phyloP scores from a whole-genome alignment of 257 asterid species.

The Scutellaria galericulata region DNA sequence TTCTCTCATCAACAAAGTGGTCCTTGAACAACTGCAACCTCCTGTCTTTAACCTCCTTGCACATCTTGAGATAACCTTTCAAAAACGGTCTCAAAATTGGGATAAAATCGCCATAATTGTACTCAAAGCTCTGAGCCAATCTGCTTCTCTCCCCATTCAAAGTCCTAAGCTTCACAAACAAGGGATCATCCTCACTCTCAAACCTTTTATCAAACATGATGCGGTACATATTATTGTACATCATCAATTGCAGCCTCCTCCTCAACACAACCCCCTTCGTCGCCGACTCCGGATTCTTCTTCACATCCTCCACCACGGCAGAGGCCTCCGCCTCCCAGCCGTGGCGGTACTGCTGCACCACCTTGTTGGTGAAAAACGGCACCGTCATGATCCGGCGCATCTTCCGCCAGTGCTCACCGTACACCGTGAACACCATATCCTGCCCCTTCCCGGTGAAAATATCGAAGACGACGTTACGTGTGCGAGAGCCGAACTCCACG shows the following conservation, averaged over 20 bases:
- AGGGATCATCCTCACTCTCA: conserved; percentile 76
- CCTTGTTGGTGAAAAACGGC: conserved; percentile 76
- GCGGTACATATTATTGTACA: conserved; percentile 72
- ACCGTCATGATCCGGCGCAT: conserved; percentile 83
- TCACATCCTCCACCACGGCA: conserved; percentile 66
- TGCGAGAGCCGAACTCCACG: conserved; percentile 73
- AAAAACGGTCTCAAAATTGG: conserved; percentile 77
- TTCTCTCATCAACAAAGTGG: conserved; percentile 68
- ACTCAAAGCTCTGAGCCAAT: conserved; percentile 77
- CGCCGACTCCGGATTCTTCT: conserved; percentile 58
- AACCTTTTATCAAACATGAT: conserved; percentile 71
- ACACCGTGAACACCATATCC: conserved; percentile 77
- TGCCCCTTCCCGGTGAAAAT: conserved; percentile 75
- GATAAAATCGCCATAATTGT: conserved; percentile 77
- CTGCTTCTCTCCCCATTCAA: conserved; percentile 80
- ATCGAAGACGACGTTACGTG: conserved; percentile 69
- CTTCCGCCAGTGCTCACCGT: conserved; percentile 82
- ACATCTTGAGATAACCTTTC: conserved; percentile 65
- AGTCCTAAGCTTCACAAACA: conserved; percentile 61
- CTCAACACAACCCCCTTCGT: conserved; percentile 64
- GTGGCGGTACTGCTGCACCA: conserved; percentile 62
- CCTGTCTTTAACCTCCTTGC: conserved; percentile 65
- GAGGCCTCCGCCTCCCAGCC: conserved; percentile 74
- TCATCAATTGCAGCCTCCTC: conserved; percentile 68
- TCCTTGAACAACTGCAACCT: conserved; percentile 70